Conservation (phyloP, 164 flowering plant species). For the Berberis vulgaris region DNA sequence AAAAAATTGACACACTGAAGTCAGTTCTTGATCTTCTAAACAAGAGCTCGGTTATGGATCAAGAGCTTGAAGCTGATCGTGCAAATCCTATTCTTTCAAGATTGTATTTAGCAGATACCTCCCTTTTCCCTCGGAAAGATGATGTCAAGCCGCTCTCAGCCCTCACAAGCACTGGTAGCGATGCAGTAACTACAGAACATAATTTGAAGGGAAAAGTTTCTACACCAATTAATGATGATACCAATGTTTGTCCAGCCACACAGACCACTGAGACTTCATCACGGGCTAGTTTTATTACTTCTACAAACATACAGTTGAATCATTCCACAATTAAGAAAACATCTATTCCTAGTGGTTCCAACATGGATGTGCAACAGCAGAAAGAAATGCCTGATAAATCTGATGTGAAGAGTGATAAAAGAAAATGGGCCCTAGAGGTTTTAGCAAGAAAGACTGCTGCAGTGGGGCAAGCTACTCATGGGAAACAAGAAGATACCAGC, state of each 20-base stretch:
- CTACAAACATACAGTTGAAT: conserved; percentile 17
- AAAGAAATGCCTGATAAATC: conserved; percentile 37
- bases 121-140: conserved; percentile 79
- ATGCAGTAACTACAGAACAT: conserved; percentile 20
- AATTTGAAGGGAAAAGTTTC: conserved; percentile 13
- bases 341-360: conserved; percentile 24
- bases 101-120: conserved; percentile 86
- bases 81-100: conserved; percentile 68
- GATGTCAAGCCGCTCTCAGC: conserved; percentile 67
- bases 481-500: conserved; percentile 37
- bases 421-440: conserved; percentile 89
- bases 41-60: conserved; percentile 25
- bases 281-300: conserved; percentile 16
- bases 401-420: conserved; percentile 53
- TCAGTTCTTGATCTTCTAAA: conserved; percentile 75
- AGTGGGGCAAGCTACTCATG: conserved; percentile 23
- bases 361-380: conserved; percentile 12
- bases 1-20: conserved; percentile 72
- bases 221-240: conserved; percentile 8
- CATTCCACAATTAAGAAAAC: conserved; percentile 13
- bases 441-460: conserved; percentile 76
- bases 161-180: conserved; percentile 18
- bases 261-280: conserved; percentile 11
- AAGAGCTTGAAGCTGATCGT: conserved; percentile 23
- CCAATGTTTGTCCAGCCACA: conserved; percentile 4